Percentiles rank a stretch among this genome's conserved stretches.
Conservation (phyloP, 2,329 filamentous ascomycete species). For the Domatiomyces catenatus region DNA sequence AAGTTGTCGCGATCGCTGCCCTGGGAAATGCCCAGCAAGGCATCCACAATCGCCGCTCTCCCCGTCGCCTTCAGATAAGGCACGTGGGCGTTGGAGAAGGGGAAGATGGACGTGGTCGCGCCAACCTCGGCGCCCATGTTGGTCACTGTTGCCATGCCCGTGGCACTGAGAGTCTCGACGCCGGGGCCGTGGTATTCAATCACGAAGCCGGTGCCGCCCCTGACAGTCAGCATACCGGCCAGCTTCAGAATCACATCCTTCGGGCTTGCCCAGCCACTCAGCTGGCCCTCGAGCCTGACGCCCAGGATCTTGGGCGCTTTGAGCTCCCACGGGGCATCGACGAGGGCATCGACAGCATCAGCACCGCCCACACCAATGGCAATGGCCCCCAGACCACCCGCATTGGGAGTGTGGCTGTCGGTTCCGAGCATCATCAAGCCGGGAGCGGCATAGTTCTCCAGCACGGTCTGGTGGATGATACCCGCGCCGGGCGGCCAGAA, state of each 20-base stretch:
- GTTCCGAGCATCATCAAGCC: conserved; percentile 98
- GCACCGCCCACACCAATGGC: conserved; percentile 95
- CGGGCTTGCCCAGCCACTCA: conserved; percentile 81
- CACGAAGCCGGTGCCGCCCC: conserved; percentile 84
- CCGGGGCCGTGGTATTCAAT: conserved; percentile 90
- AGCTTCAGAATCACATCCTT: conserved; percentile 91
- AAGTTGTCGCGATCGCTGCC: conserved; percentile 45
- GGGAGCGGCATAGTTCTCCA: conserved; percentile 96
- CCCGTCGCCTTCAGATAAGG: conserved; percentile 80
- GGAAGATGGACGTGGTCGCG: conserved; percentile 91
- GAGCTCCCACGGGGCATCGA: conserved; percentile 92
- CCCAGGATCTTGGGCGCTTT: conserved; percentile 86
- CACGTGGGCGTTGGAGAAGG: conserved; percentile 68
- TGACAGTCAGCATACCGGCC: conserved; percentile 77
- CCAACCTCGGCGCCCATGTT: conserved; percentile 83
- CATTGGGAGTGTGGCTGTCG: conserved; percentile 93
- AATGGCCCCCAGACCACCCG: conserved; percentile 82
- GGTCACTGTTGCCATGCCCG: conserved; percentile 80
- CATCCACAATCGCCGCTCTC: conserved; percentile 52
- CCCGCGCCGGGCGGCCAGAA: conserved; percentile 91
- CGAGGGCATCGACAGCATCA: conserved; percentile 90
- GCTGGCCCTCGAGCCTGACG: conserved; percentile 65
- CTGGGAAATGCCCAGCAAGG: conserved; percentile 47
- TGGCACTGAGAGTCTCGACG: conserved; percentile 75
- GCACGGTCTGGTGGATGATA: conserved; percentile 92